Evolutionary conservation across 1,284 basidiomycete genomes (phyloP), one percentile per base, ranked within the genome.

Genomic region (Lentinus polychrous): DNA sequence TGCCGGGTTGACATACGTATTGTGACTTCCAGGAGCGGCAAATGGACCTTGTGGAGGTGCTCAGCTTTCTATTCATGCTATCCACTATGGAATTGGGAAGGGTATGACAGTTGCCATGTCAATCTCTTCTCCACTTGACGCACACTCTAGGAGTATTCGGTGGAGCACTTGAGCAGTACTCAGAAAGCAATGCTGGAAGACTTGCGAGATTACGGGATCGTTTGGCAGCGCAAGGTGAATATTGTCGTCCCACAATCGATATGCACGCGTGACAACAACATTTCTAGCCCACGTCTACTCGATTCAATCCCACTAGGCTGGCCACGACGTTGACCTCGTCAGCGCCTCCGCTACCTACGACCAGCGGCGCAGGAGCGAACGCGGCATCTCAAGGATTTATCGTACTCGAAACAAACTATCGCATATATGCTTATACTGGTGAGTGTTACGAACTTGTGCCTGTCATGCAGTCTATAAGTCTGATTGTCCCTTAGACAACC

Each of bases 341-440:
- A 43, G 81, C 86, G 14, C 84, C 83, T 49, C 79, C 81, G 34
- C 69, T 85, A 61, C 79, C 83, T 48, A 80, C 80, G 33, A 75
- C 78, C n/a, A 71, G 75, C 44, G 76, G 76, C 48, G 70, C 71
- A 52, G 76, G 75, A 52, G 74, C 75, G 43, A 79, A 74, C 47
- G 74, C 77, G 22, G 74, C 78, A 60, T 61, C 63, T 51, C 88
- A 94, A 65, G 91, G 92, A 2, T 99, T 97, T 70, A 86, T 99
- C 57, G 87, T 99, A 57, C 76, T 99, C 33, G 96, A 99, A 72
- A 99, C 96, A 18, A 99, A 99, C 70, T 99, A 98, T 71, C 87
- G 94, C 54, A 72, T 99, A 50, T 99, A 99, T 66, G 96, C 96
- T 1, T 99, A 99, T 67, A 99, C 96, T 34, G 87, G 91, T 92